phyloP scores from a whole-genome alignment of 371 early-diverging fungal species.

The Syncephalastrum contaminatum region DNA sequence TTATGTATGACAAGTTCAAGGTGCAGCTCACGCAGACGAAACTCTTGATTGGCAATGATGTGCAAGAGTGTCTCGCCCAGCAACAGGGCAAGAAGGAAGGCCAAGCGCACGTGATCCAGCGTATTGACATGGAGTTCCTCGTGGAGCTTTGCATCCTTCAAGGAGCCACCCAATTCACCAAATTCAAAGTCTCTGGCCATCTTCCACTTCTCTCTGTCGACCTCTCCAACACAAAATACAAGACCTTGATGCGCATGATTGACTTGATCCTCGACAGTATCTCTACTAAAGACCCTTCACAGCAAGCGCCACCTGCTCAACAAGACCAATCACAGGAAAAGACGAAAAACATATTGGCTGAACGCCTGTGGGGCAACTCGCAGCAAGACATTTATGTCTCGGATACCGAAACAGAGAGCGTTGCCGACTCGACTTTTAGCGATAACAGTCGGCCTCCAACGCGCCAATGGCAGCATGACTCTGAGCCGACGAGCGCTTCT shows the following conservation, averaged over 20 bases:
- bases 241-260: constrained; percentile 71
- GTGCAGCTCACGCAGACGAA: constrained; percentile 65
- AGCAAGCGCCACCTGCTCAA: too few species aligned
- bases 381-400: constrained; percentile 17
- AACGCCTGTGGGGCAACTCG: constrained; percentile 22
- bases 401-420: constrained; percentile 18
- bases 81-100: constrained; percentile 14
- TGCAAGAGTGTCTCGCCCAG: constrained; percentile 69
- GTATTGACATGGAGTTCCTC: constrained; percentile 68
- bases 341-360: constrained; percentile 17
- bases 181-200: constrained; percentile 68
- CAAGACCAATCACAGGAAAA: not conserved
- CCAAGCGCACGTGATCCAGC: constrained; percentile 66
- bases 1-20: constrained; percentile 84
- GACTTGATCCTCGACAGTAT: constrained; percentile 56
- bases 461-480: constrained; percentile 19
- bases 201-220: constrained; percentile 75
- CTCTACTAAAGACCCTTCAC: constrained; percentile 7
- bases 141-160: constrained; percentile 77
- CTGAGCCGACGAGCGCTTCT: constrained; percentile 13
- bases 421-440: constrained; percentile 11
- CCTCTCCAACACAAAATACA: constrained; percentile 83
- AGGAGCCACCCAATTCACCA: constrained; percentile 62
- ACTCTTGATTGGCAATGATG: constrained; percentile 61
- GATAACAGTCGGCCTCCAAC: constrained; percentile 22